Evolutionary conservation across 2,329 filamentous ascomycete species (phyloP), one percentile per base, ranked within the genome.

Genomic region (Fonsecaea pedrosoi): DNA sequence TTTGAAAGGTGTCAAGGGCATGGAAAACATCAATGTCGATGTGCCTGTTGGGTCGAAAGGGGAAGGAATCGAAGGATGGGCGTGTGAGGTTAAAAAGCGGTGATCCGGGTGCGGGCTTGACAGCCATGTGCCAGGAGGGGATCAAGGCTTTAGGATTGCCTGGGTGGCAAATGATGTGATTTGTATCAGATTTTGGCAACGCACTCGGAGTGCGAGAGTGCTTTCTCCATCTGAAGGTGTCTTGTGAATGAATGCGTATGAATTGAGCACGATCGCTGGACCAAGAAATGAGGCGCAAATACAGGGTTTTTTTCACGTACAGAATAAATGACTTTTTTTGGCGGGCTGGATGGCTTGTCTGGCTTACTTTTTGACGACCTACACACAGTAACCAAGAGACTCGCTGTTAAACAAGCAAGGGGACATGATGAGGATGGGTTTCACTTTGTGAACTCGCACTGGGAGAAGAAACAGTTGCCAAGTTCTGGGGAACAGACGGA

Each of bases 51-150:
- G 93, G 6, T 92, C 89, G 70, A 89, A 88, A 65, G 94, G 94
- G 1, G 94, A 97, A 65, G 94, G 92, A 0, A 98, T 98, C 75
- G 92, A 97, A 63, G 94, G 94, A 3, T 98, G 94, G 94, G 89
- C 92, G 8, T 89, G 84, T 48, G 94, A 98, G 82, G 86, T 96
- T 74, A 94, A 95, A 83, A 91, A 90, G 82, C 87, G 91, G 82
- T 93, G 79, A 75, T 71, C 32, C 50, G 59, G 40, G 18, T 25
- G 18, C 18, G 9, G 45, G 45, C 6, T 25, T 50, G 45, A 12
- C 21, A 4, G 21, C 45, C 18, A 25, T 50, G 45, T 12, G 25
- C 18, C 18, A 25, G 45, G 18, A 18, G 18, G 18, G 25, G 2
- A 13, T 25, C 45, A 21, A 50, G 45, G 18, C 45, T n/a, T 34